Evolutionary conservation across 805 yeast species (phyloP).

Genomic region (Wickerhamomyces strasburgensis): DNA sequence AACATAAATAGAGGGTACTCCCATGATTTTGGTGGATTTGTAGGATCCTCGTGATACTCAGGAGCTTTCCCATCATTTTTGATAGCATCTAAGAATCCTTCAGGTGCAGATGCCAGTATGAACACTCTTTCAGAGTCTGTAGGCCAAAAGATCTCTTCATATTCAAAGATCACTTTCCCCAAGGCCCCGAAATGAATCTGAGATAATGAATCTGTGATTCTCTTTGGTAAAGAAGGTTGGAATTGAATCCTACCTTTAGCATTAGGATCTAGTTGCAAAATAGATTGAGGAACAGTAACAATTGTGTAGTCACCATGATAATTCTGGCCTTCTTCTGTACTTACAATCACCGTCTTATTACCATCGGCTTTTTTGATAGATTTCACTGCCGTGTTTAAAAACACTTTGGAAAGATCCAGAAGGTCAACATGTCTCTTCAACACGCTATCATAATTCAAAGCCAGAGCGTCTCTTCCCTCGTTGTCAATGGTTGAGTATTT

Average conservation of each 20-base stretch:
- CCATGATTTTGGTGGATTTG: constrained; percentile 38
- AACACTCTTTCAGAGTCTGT: constrained; percentile 45
- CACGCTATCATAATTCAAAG: constrained; percentile 48
- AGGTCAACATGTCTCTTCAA: constrained; percentile 38
- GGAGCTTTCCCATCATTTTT: constrained; percentile 6
- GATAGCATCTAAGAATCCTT: constrained; percentile 13
- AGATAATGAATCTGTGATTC: constrained; percentile 38
- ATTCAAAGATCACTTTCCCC: constrained; percentile 72
- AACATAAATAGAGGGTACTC: constrained; percentile 57
- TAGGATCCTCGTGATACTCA: neutral
- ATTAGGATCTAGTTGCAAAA: constrained; percentile 39
- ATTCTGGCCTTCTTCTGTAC: constrained; percentile 27
- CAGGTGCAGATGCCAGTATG: constrained; percentile 36
- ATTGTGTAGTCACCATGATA: constrained; percentile 51
- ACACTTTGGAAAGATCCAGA: constrained; percentile 37
- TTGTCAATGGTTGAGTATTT: constrained; percentile 65
- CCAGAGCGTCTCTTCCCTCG: constrained; percentile 75
- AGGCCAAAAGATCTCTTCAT: constrained; percentile 58
- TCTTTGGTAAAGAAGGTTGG: constrained; percentile 48
- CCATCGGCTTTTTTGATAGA: constrained; percentile 30
- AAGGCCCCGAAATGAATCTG: constrained; percentile 58
- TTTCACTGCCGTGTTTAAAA: constrained; percentile 38
- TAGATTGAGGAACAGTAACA: constrained; percentile 75
- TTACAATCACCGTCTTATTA: constrained; percentile 21
- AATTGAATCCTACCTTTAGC: constrained; percentile 48